Evolutionary conservation across 768 basidiomycete genomes (phyloP), one percentile per base, ranked within the genome.

Genomic region (Tylopilus felleus): DNA sequence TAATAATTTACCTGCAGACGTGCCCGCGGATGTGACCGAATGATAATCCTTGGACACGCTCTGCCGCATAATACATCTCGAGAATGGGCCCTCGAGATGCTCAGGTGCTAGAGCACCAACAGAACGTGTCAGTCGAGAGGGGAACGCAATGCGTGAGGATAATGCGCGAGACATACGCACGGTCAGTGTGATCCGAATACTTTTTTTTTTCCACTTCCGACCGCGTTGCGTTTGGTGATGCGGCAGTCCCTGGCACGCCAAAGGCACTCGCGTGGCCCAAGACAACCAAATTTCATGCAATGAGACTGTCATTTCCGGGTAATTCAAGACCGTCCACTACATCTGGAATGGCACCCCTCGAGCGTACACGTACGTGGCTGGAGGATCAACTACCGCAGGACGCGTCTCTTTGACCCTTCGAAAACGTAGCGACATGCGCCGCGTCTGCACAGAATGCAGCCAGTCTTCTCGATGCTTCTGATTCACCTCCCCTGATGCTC

Each of bases 401-500:
- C 48, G 35, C 9, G 59, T n/a, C n/a, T 40, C 47, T 53, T 42
- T 54, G 47, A 35, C n/a, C n/a, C 52, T 60, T 62, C 55, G 52
- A 55, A 52, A 67, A 62, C 38, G 48, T 36, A 25, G 31, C 54
- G 33, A 55, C 53, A 51, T 52, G 48, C 49, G 28, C 54, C 36
- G 22, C 28, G 40, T 53, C 53, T 36, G 60, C 65, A 56, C 56
- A 58, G 54, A 66, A 59, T 44, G 25, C 49, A 9, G 28, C 56
- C 33, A 49, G 52, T 31, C 62, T 59, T 65, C 49, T 59, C 16
- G 48, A 23, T 35, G 54, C 67, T 59, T 65, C 58, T 55, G 51
- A 63, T 57, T 69, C 60, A 51, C 68, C 61, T 59, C 58, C 69
- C 56, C 60, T 65, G 64, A 67, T 65, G 51, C 67, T 60, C 57